These are phyloP conservation scores for Aschersonia sp. DNA, from an alignment of 2,329 filamentous ascomycete species.

Conservation along the genomic window DNA sequence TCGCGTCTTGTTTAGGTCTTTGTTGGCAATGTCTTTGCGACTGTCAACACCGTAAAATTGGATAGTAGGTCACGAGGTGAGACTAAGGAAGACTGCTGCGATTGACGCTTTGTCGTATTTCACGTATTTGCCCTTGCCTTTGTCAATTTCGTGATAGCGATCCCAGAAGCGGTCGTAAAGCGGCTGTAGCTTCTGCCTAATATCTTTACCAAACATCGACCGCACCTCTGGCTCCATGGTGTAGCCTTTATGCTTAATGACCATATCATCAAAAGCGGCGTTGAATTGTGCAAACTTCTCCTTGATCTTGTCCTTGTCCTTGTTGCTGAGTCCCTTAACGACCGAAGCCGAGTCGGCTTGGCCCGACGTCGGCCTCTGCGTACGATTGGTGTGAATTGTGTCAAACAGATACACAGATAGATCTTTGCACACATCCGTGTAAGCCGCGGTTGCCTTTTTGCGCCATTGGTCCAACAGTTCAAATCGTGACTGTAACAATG, in stretches of 20 bases:
- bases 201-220: slow-evolving; percentile 63
- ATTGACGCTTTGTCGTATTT: slow-evolving; percentile 88
- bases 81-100: slow-evolving; percentile 44
- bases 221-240: slow-evolving; percentile 87
- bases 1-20: no score
- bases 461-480: slow-evolving; percentile 66
- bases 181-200: slow-evolving; percentile 84
- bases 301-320: slow-evolving; percentile 94
- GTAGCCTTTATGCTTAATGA: slow-evolving; percentile 66
- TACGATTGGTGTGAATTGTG: slow-evolving; percentile 76
- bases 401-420: slow-evolving; percentile 75
- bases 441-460: slow-evolving; percentile 70
- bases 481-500: slow-evolving; percentile 53
- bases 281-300: slow-evolving; percentile 93
- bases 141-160: slow-evolving; percentile 92
- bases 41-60: no score
- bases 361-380: slow-evolving; percentile 55
- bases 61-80: slow-evolving; percentile 18
- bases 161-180: slow-evolving; percentile 95
- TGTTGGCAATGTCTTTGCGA: no score
- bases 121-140: slow-evolving; percentile 94
- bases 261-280: slow-evolving; percentile 74
- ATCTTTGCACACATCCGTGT: slow-evolving; percentile 80
- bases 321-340: slow-evolving; percentile 68
- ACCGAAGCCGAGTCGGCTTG: slow-evolving; percentile 69